Evolutionary conservation across 2,329 filamentous ascomycete genomes (phyloP), one percentile per base, ranked within the genome.

Genomic region (Phaeosphaeria sp.): DNA sequence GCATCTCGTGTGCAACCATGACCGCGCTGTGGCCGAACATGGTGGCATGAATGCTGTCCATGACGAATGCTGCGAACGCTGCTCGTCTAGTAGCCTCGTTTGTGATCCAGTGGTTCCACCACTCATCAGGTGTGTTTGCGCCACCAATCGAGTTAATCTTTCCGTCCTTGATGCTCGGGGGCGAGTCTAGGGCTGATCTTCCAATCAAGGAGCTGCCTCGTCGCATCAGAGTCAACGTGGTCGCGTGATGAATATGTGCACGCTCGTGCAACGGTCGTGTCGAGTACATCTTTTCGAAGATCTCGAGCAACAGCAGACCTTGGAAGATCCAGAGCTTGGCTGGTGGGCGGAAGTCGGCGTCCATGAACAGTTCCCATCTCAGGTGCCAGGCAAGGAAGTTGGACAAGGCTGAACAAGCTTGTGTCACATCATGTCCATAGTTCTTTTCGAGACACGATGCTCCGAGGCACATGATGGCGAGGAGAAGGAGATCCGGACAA

Each of bases 231-330:
- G 93, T 97, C 63, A 99, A 88, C 0, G 93, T 97, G 0, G 94
- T 97, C 15, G 94, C 94, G 74, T 99, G 95, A 71, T 98, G 94
- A 46, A 98, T 97, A 68, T 98, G 94, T 1, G 94, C 94, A 64
- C 95, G 86, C 78, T 99, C 95, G 76, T 99, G 95, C 30, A 98
- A 82, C 57, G 92, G 89, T 63, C 93, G 86, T 0, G 94, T 97
- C 40, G 93, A 95, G 76, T 94, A 98, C 91, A 97, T 95, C 82
- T 99, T 99, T 80, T 99, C 95, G 70, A 96, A 98, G 0, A 97
- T 81, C 75, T 99, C 95, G 13, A 98, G 83, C 5, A 98, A 83
- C 4, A 98, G 82, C 51, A 98, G 80, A 1, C 94, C 89, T 75
- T 98, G 95, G 79, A 98, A 98, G 0, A 97, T 87, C 94, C 94